Base-by-base conservation (phyloP, 768 basidiomycete species). In the Trichaptum fuscoviolaceum region DNA sequence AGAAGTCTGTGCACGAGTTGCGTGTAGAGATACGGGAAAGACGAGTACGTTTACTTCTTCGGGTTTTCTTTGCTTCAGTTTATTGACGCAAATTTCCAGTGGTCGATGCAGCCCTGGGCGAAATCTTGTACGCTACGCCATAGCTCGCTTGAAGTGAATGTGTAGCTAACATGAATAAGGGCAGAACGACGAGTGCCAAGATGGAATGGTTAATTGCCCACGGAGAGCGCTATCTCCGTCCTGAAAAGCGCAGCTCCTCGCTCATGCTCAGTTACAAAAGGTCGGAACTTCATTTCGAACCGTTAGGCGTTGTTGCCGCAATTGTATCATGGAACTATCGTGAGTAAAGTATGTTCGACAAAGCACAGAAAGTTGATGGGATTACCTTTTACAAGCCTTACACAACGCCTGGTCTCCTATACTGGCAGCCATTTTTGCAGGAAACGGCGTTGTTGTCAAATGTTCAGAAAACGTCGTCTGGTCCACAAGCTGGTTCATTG, bases 241-340 rank as follows among this genome's bases (percentile, higher is more conserved):
- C 95, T 0, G 89, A 95, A 70, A 83, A 82, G 12, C 82, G 97
- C 70, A 81, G 81, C 42, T 81, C 82, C 35, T 90, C 89, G 72
- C 76, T 89, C 57, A 81, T 93, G 75, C 78, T 93, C 68, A 82
- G 78, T 58, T 92, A 95, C 79, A 95, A 95, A 78, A 85, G 81
- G 57, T 88, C 90, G 0, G 81, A 88, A 72, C 88, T 96, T 25
- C 76, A 92, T 71, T 96, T 93, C 73, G 93, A 97, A 69, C 96
- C 96, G 23, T 83, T 95, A 24, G 97, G 97, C 26, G 92, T 96
- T 0, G 92, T 97, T 17, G 89, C 92, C 59, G 97, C 88, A 2
- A 90, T 96, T 66, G 95, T 98, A 4, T 96, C 94, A 0, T 98
- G 95, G 93, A 95, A 95, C 71, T 95, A 95, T 75, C 93, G 93